phyloP scores from a whole-genome alignment of 768 basidiomycete genomes.

The Austroboletus eburneus region DNA sequence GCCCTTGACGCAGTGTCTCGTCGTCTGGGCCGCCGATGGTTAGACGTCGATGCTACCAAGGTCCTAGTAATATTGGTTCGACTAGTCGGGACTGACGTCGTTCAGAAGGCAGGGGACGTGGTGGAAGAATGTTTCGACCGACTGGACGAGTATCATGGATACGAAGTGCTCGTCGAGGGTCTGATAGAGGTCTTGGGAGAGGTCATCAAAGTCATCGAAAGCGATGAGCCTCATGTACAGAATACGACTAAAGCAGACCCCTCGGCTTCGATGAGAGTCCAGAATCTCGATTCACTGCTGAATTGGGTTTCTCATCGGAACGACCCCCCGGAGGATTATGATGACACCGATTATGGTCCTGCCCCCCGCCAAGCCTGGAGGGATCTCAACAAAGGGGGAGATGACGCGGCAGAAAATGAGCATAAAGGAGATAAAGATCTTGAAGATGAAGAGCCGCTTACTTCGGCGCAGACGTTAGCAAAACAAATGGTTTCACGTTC shows the following conservation, averaged over 20 bases:
- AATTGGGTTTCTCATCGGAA: conserved; percentile 60
- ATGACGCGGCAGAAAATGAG: conserved; percentile 21
- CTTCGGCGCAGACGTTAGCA: conserved; percentile 70
- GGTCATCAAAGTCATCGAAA: conserved; percentile 73
- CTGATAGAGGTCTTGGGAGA: conserved; percentile 84
- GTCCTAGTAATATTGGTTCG: conserved; percentile 83
- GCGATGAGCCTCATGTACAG: conserved; percentile 38
- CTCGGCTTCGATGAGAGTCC: conserved; percentile 21
- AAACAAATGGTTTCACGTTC: conserved; percentile 85
- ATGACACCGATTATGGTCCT: conserved; percentile 52
- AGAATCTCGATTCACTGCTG: conserved; percentile 49
- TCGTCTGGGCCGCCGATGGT: conserved; percentile 70
- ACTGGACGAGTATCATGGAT: conserved; percentile 94
- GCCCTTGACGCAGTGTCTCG: conserved; percentile 88
- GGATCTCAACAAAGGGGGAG: conserved; percentile 23
- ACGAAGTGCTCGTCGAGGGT: conserved; percentile 79
- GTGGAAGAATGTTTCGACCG: conserved; percentile 98
- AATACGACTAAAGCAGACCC: conserved; percentile 18
- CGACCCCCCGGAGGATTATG: conserved; percentile 31
- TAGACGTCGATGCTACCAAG: conserved; percentile 85
- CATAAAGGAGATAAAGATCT: conserved; percentile 15
- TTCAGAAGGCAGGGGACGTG: conserved; percentile 86
- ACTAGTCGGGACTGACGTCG: conserved; percentile 81
- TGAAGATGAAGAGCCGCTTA: conserved; percentile 48
- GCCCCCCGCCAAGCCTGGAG: conserved; percentile 61